A percentile compares a stretch with the other conserved stretches of the same genome.
These are phyloP conservation scores for Triticum dicoccoides DNA, from an alignment of 176 grass and related monocot species.

Conservation along the genomic window DNA sequence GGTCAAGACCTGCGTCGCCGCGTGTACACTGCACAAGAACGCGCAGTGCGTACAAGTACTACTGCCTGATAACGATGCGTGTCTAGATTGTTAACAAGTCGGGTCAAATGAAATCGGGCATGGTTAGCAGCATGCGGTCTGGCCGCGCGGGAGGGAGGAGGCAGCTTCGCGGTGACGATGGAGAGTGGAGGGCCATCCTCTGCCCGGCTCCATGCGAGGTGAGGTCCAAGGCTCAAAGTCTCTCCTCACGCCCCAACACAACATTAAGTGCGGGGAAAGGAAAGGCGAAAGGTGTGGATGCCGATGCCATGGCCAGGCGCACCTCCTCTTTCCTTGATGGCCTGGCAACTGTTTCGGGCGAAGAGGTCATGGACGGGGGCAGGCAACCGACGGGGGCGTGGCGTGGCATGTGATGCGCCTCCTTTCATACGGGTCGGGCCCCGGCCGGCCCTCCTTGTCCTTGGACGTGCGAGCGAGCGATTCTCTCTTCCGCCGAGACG, in stretches of 20 bases:
- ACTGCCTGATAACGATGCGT: neutral
- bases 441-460: neutral
- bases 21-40: neutral
- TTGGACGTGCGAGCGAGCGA: neutral
- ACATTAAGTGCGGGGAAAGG: slow-evolving; percentile 33
- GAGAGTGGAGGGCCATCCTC: neutral
- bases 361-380: neutral
- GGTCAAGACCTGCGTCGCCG: neutral
- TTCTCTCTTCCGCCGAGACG: neutral
- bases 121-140: neutral
- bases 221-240: neutral
- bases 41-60: neutral
- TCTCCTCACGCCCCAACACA: slow-evolving; percentile 14
- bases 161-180: slow-evolving; percentile 7
- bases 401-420: slow-evolving; percentile 11
- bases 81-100: neutral
- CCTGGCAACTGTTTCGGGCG: neutral
- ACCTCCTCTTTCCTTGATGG: neutral
- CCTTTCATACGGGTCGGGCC: slow-evolving; percentile 15
- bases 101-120: slow-evolving; percentile 41
- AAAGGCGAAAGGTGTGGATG: slow-evolving; percentile 15
- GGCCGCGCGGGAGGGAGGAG: neutral
- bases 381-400: neutral
- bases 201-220: neutral
- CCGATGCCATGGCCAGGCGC: neutral